Evolutionary conservation across 495 filamentous ascomycete genomes (phyloP), one percentile per base, ranked within the genome.

Genomic region (Aspergillus saccharolyticus): DNA sequence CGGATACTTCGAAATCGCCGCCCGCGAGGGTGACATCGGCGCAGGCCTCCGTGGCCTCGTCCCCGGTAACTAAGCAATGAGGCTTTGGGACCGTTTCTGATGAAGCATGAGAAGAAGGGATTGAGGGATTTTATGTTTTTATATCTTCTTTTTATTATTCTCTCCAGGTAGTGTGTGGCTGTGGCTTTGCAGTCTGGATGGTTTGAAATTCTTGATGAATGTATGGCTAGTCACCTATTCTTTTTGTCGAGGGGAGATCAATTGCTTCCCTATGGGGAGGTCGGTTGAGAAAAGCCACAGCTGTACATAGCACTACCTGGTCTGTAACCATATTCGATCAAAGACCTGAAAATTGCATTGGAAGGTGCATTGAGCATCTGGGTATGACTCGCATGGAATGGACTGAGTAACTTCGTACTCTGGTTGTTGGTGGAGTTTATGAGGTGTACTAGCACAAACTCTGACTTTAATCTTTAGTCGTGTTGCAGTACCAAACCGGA

Each of bases 1-100:
- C 70, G 88, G 91, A 58, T 97, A 97, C 77, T 97, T 99, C 66
- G 95, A 99, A 72, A 97, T 97, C 67, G 95, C 95, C 21, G 95
- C 95, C 63, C 96, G 96, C 70, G 95, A 99, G 75, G 94, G 94
- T 58, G 95, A 97, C 69, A 87, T 96, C 67, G 75, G 75, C 55
- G 82, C 84, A 47, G 91, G 91, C 57, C 85, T 96, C 74, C 95
- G 94, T 78, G 92, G 91, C 22, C 90, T 92, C 81, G 85, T 94
- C 54, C 73, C 77, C 30, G 77, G 78, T 61, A 76, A 71, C 73
- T 78, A 76, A 71, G 64, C 44, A 46, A 56, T 58, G 60, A 25
- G 50, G 42, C 45, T 39, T 64, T 9, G 33, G 33, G 33, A 39
- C 33, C 7, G 6, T 51, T 63, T 64, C 68, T 73, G 55, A 73